phyloP scores from a whole-genome alignment of 139 green algal genomes.

The Pleodorina starrii region DNA sequence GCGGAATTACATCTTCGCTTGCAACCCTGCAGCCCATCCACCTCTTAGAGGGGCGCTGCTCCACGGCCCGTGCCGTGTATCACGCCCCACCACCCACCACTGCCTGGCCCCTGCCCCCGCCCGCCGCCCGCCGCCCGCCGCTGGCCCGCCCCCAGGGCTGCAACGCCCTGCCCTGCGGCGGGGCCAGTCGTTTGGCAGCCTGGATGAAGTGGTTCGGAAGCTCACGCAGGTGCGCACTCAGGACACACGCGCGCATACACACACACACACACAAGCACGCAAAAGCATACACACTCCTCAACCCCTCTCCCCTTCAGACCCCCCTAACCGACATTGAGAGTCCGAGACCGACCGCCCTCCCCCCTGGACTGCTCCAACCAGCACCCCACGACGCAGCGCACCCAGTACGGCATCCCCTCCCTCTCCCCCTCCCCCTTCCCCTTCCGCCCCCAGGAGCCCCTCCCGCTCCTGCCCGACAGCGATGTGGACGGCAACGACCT shows the following conservation, averaged over 20 bases:
- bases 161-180: constrained; percentile 25
- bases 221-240: constrained; percentile 14
- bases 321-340: background rate
- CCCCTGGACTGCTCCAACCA: background rate
- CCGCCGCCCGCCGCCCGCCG: too few species aligned
- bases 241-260: background rate
- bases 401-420: background rate
- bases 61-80: background rate
- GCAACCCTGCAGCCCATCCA: background rate
- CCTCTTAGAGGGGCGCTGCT: background rate
- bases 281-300: background rate
- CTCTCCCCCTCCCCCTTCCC: background rate
- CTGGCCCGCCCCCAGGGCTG: background rate
- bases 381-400: background rate
- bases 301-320: background rate
- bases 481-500: constrained; percentile 21
- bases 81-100: background rate
- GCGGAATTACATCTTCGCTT: too few species aligned
- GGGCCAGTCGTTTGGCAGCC: background rate
- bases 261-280: background rate
- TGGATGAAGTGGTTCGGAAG: constrained; percentile 31
- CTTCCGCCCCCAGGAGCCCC: background rate
- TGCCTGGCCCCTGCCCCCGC: background rate
- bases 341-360: background rate
- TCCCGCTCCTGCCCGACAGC: background rate